Evolutionary conservation across 1,284 basidiomycete genomes (phyloP), one percentile per base, ranked within the genome.

Genomic region (Polyporus tsugae): DNA sequence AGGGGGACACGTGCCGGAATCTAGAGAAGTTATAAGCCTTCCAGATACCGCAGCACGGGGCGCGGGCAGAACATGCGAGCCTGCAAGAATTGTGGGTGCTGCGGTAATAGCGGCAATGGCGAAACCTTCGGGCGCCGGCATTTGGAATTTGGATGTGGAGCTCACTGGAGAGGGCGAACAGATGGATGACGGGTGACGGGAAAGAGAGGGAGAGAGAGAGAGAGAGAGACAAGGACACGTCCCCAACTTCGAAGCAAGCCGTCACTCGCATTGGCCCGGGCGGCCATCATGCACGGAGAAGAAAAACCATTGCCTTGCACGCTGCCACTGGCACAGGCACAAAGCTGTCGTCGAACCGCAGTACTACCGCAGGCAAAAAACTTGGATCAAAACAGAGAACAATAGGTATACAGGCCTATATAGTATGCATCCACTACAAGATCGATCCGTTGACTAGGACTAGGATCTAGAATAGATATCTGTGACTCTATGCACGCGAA

Each of bases 1-100:
- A 41, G 74, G 60, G 63, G 73, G 70, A 74, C 77, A 78, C 77
- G 77, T 77, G 77, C 72, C 70, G 60, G 65, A 68, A 36, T 72
- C 75, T 77, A 44, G n/a, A 60, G 60, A 49, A 59, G 68, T 72
- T 68, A 70, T 71, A 68, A 66, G 65, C 22, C 55, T 63, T 62
- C 55, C 58, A 44, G 61, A 41, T 69, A 64, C 70, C 63, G 73
- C 73, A 67, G 71, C 64, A 70, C 29, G 58, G 15, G 7, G 25
- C 10, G 22, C 17, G 35, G 62, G 46, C n/a, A 52, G 44, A 59
- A 71, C 65, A 67, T 65, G 49, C 15, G 33, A 49, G 13, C 19
- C 35, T 38, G 22, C n/a, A n/a, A n/a, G 13, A 39, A 25, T 6
- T 41, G 38, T 39, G 58, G 33, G 63, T 72, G 70, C 70, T 72